Conservation (phyloP, 305 asterid species). For the Nicotiana rustica region DNA sequence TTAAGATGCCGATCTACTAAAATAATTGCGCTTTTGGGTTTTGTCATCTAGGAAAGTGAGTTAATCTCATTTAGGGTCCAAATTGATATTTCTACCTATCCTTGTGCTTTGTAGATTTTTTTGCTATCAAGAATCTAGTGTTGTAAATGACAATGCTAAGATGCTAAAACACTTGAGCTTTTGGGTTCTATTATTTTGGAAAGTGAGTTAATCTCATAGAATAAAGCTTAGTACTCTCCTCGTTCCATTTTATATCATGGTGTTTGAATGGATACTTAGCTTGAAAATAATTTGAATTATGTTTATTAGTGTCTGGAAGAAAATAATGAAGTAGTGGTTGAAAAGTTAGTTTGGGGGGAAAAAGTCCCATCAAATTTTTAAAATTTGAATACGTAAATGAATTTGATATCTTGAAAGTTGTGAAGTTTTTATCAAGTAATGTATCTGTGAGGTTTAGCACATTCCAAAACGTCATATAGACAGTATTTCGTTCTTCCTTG, state of each 20-base stretch:
- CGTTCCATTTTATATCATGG: too few species aligned
- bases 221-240: neutral
- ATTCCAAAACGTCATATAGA: neutral
- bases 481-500: conserved; percentile 4
- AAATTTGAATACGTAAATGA: neutral
- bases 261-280: neutral
- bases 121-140: too few species aligned
- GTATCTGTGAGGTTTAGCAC: neutral
- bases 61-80: too few species aligned
- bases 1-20: too few species aligned
- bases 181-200: neutral
- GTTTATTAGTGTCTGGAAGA: too few species aligned
- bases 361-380: neutral
- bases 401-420: neutral
- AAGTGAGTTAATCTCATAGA: neutral
- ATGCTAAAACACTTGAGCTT: neutral
- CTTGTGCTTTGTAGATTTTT: too few species aligned
- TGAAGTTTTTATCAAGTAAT: conserved; percentile 4
- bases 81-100: too few species aligned
- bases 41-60: too few species aligned
- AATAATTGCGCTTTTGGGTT: too few species aligned
- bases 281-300: too few species aligned
- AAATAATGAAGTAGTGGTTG: too few species aligned
- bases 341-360: neutral
- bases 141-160: neutral